A percentile compares a stretch with the other conserved stretches of the same genome.
Conservation (phyloP, 257 asterid genomes). For the Solanum piurae region DNA sequence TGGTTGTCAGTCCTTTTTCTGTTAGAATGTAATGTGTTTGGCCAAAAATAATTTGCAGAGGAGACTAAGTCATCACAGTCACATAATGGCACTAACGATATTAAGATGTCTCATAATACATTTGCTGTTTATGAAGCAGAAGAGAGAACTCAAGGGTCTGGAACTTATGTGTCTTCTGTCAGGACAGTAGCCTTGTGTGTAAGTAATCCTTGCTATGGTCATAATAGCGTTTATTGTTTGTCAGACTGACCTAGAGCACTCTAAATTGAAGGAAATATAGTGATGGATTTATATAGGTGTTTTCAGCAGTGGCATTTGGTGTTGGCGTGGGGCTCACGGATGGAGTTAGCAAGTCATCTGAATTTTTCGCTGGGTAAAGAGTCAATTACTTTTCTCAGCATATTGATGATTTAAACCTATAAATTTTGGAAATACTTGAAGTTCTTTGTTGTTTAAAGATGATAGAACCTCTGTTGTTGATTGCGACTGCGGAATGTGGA, state of each 20-base stretch:
- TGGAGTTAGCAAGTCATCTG: conserved; percentile 76
- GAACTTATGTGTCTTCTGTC: conserved; percentile 52
- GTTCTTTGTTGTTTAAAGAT: not conserved
- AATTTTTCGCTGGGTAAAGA: conserved; percentile 93
- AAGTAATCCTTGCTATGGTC: conserved; percentile 18
- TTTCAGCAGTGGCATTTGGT: conserved; percentile 87
- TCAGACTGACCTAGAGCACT: conserved; percentile 12
- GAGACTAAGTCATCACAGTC: conserved; percentile 25
- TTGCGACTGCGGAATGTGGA: not conserved
- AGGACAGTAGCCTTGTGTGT: conserved; percentile 81
- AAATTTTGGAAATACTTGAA: not conserved
- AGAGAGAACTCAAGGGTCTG: conserved; percentile 17
- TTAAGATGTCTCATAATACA: conserved; percentile 18
- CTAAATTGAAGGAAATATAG: conserved; percentile 43
- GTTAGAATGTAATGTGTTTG: not conserved
- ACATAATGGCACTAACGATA: conserved; percentile 14
- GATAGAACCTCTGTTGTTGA: not conserved
- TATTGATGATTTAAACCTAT: not conserved
- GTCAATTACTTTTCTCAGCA: not conserved
- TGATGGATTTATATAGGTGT: conserved; percentile 54
- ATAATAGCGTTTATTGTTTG: not conserved
- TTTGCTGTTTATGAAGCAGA: conserved; percentile 26
- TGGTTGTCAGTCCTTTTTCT: not conserved
- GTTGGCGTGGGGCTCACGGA: conserved; percentile 75
- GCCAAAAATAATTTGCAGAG: conserved; percentile 25